Evolutionary conservation across 208 protist species (phyloP), one percentile per base, ranked within the genome.

Genomic region (Leishmania tropica): DNA sequence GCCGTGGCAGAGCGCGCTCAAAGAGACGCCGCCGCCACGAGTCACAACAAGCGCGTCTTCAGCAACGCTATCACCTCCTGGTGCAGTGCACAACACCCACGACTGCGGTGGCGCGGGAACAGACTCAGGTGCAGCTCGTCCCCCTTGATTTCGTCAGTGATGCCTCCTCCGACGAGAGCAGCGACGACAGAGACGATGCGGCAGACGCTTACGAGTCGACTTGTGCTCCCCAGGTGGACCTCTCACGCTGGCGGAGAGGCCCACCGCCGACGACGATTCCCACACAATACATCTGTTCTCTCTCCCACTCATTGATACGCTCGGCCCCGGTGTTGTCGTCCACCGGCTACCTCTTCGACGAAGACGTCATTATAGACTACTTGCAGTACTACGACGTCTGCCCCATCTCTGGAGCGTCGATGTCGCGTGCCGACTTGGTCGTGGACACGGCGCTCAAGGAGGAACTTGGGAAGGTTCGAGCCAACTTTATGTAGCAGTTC

Each of bases 311-410:
- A 4, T 42, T 93, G 31, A 91, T 93, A 51, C 78, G 68, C 6
- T 85, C 80, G 4, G 42, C 58, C 21, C 90, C 90, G 10, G 84
- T 89, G 35, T 19, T 93, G 42, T 87, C 90, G 1, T 80, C 90
- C n/a, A 83, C 88, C 21, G 90, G 90, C 17, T 86, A 88, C 80
- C 24, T 88, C 37, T 93, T 93, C 56, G 90, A 93, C 71, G 70
- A 83, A 47, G 77, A 85, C 40, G 72, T 75, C 58, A 91, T 93
- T 15, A 45, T 84, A 3, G 85, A 89, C 67, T 93, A 89, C 64
- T 74, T 91, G 24, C 17, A 35, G 74, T 56, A 80, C 56, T 71
- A 87, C 64, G 15, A 65, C 1, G 67, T 82, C 24, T 93, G 90
- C 81, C 90, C 90, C 42, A 79, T 93, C n/a, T 81, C 86, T 40